Evolutionary conservation across 1,284 basidiomycete genomes (phyloP), one percentile per base, ranked within the genome.

Genomic region (Somion occarium): DNA sequence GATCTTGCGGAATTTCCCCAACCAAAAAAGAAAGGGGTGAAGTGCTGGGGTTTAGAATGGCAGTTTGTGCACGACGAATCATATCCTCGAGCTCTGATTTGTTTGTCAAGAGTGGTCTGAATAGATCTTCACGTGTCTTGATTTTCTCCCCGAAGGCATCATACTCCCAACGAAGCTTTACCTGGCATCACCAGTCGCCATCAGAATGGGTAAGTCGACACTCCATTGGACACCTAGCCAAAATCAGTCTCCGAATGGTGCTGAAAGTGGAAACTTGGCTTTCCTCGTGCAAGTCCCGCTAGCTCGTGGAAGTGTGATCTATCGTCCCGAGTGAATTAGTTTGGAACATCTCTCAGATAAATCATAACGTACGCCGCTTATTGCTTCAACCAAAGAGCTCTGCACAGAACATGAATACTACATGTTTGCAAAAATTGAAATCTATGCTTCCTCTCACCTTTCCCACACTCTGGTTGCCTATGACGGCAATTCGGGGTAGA

Each of bases 201-300:
- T 65, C 55, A 0, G 76, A 75, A n/a, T 70, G 62, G 0, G 76
- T 72, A 0, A 89, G 70, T 5, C 80, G 75, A 56, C 82, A 85
- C 56, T 89, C 86, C 0, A 82, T 87, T 0, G 87, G 85, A 52
- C 84, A 88, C 15, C 86, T 88, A 24, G n/a, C n/a, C 20, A 39
- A 15, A 3, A 39, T 20, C 24, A 23, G 27, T 38, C 19, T 26
- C 3, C 22, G 1, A 11, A n/a, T 20, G 37, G 2, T 15, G 3
- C n/a, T 18, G 44, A 30, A 18, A 5, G 15, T 12, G 37, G 15
- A 25, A n/a, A 1, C 7, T 13, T 15, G 13, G 48, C 50, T 19
- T 38, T 66, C 82, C 86, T 71, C 0, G 88, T 91, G 55, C 87
- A 91, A 0, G 81, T 82, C 0, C 79, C 80, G 18, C 70, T 65